Evolutionary conservation across 805 yeast genomes (phyloP).

Genomic region (Jamesozyma lodderae): DNA sequence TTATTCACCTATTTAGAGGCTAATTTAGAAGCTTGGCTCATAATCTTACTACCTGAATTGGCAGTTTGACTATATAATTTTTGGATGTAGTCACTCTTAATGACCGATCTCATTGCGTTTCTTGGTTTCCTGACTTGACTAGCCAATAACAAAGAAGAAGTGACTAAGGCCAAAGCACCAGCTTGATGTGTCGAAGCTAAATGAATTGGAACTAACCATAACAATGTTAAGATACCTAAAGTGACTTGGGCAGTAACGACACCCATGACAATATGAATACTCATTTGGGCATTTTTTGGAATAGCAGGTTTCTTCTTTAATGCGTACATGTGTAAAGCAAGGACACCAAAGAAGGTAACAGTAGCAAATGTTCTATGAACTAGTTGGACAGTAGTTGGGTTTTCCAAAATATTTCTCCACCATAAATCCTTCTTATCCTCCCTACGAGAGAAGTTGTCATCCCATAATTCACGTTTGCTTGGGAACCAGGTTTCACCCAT

Average conservation of each 20-base stretch:
- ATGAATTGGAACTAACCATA: slow-evolving; percentile 85
- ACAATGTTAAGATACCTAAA: slow-evolving; percentile 76
- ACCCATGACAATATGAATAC: slow-evolving; percentile 69
- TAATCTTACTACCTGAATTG: slow-evolving; percentile 25
- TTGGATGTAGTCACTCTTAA: slow-evolving; percentile 19
- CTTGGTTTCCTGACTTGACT: slow-evolving; percentile 54
- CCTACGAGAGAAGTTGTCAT: slow-evolving; percentile 58
- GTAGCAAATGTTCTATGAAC: slow-evolving; percentile 81
- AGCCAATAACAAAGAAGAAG: slow-evolving; percentile 60
- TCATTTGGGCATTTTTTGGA: slow-evolving; percentile 48
- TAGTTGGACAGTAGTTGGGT: slow-evolving; percentile 92
- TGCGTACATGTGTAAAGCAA: slow-evolving; percentile 65
- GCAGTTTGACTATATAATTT: slow-evolving; percentile 24
- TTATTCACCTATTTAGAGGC: slow-evolving; percentile 5
- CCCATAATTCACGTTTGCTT: slow-evolving; percentile 65
- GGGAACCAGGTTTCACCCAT: slow-evolving; percentile 89
- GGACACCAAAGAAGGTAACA: slow-evolving; percentile 62
- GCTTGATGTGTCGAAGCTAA: slow-evolving; percentile 96
- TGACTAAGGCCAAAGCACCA: slow-evolving; percentile 83
- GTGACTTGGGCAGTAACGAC: slow-evolving; percentile 74
- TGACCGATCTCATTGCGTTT: slow-evolving; percentile 31
- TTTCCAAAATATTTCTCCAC: slow-evolving; percentile 92
- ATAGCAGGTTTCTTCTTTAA: slow-evolving; percentile 43
- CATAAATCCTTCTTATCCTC: slow-evolving; percentile 62
- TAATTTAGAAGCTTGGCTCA: slow-evolving; percentile 32